These are phyloP conservation scores for Aschersonia sp. DNA, from an alignment of 2,329 filamentous ascomycete species.

Conservation along the genomic window DNA sequence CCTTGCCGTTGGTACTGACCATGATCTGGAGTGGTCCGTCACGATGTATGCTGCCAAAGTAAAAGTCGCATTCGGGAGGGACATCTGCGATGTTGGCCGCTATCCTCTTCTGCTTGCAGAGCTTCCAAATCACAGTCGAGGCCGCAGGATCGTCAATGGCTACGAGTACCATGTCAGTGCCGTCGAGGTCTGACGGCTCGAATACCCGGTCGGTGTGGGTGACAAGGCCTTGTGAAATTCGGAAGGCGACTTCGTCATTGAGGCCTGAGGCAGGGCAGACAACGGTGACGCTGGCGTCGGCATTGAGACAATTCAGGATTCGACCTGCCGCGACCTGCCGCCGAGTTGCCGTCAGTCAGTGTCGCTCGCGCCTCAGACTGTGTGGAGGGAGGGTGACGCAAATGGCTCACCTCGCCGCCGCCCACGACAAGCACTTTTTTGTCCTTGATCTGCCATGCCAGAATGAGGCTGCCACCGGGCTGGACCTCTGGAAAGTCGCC, in stretches of 20 bases:
- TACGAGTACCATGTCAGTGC: slow-evolving; percentile 73
- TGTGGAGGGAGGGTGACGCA: background rate
- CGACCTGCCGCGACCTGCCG: slow-evolving; percentile 82
- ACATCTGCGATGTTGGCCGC: slow-evolving; percentile 95
- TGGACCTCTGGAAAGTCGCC: slow-evolving; percentile 63
- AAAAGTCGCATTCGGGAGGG: slow-evolving; percentile 93
- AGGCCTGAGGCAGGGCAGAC: slow-evolving; percentile 68
- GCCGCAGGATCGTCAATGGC: slow-evolving; percentile 87
- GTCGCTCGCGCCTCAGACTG: background rate
- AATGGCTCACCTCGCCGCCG: slow-evolving; percentile 62
- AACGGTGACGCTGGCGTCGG: slow-evolving; percentile 80
- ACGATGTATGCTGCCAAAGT: slow-evolving; percentile 90
- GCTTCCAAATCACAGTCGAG: slow-evolving; percentile 82
- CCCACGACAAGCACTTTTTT: slow-evolving; percentile 88
- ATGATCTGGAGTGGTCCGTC: slow-evolving; percentile 95
- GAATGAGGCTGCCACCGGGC: slow-evolving; percentile 80
- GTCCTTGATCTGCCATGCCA: slow-evolving; percentile 88
- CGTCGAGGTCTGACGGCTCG: slow-evolving; percentile 72
- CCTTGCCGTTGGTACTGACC: slow-evolving; percentile 97
- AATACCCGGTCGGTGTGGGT: slow-evolving; percentile 73
- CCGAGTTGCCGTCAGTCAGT: background rate
- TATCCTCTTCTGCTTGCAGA: slow-evolving; percentile 74
- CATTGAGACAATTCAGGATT: slow-evolving; percentile 87
- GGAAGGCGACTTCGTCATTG: slow-evolving; percentile 76
- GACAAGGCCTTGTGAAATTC: slow-evolving; percentile 61